A percentile compares a stretch with the other conserved stretches of the same genome.
Evolutionary conservation across 495 filamentous ascomycete genomes (phyloP).

Genomic region (Talaromyces proteolyticus): DNA sequence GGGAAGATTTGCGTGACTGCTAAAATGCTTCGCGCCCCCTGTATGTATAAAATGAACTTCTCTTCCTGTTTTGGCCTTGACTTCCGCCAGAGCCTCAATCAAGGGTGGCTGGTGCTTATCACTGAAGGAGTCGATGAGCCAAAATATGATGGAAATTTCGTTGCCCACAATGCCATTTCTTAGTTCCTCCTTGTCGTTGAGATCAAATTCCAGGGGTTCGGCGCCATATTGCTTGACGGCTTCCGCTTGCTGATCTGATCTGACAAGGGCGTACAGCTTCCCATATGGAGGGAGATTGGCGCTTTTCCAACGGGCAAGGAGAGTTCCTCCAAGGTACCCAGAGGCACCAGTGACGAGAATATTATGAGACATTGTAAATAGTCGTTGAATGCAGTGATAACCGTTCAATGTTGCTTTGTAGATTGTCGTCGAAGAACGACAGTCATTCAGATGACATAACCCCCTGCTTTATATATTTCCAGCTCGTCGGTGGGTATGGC

Average conservation of each 20-base stretch:
- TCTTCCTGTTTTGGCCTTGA: constrained; percentile 27
- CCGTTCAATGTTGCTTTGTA: too few relatives aligned
- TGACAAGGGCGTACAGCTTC: constrained; percentile 37
- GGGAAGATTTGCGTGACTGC: constrained; percentile 20
- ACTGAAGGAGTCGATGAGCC: constrained; percentile 25
- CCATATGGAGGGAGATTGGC: constrained; percentile 31
- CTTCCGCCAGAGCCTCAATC: constrained; percentile 34
- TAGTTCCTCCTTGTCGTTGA: constrained; percentile 20
- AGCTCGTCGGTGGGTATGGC: too few relatives aligned
- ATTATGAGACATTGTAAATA: constrained; percentile 19
- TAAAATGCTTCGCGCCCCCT: constrained; percentile 29
- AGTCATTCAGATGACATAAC: too few relatives aligned
- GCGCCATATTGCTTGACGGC: constrained; percentile 37
- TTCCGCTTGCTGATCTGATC: constrained; percentile 32
- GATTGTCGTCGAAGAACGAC: too few relatives aligned
- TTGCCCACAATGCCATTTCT: constrained; percentile 26
- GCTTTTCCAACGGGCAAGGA: constrained; percentile 30
- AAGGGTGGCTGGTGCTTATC: constrained; percentile 18
- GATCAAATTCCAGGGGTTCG: constrained; percentile 26
- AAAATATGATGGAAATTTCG: constrained; percentile 38
- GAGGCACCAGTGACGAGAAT: constrained; percentile 46
- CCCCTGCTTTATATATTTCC: too few relatives aligned
- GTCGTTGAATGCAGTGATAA: too few relatives aligned
- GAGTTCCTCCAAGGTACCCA: constrained; percentile 43
- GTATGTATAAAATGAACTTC: constrained; percentile 41